Conservation (phyloP, 257 asterid species). For the Solanum appendiculatum region DNA sequence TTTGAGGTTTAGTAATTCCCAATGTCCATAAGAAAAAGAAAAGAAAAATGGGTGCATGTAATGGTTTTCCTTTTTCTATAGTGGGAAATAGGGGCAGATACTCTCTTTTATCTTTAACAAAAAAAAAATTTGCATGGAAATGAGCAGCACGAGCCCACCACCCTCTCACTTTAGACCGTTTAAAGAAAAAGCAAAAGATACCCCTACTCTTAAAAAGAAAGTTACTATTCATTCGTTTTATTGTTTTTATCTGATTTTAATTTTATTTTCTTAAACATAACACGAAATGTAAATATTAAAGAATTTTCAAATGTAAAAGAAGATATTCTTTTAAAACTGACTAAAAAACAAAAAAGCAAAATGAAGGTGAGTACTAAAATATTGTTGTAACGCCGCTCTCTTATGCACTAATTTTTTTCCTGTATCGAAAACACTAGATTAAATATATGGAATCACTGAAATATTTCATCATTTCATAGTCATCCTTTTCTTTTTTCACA, state of each 20-base stretch:
- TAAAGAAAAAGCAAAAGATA: slow-evolving; percentile 24
- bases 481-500: neutral
- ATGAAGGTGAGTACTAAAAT: neutral
- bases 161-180: slow-evolving; percentile 19
- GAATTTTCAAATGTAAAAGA: too few relatives aligned
- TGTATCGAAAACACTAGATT: too few relatives aligned
- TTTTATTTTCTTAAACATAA: too few relatives aligned
- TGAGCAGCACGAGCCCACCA: slow-evolving; percentile 1
- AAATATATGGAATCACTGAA: neutral
- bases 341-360: neutral
- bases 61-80: neutral
- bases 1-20: neutral
- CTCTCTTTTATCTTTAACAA: neutral
- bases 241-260: neutral
- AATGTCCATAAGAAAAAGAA: neutral
- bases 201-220: neutral
- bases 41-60: neutral
- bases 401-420: too few relatives aligned
- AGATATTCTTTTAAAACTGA: neutral
- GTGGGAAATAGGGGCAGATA: slow-evolving; percentile 5
- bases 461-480: neutral
- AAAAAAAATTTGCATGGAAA: slow-evolving; percentile 9
- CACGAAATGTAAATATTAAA: too few relatives aligned
- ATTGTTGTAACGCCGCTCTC: neutral
- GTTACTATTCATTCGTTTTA: neutral